Conservation (phyloP, 345 rosid genomes). For the Rhizophora mangle region DNA sequence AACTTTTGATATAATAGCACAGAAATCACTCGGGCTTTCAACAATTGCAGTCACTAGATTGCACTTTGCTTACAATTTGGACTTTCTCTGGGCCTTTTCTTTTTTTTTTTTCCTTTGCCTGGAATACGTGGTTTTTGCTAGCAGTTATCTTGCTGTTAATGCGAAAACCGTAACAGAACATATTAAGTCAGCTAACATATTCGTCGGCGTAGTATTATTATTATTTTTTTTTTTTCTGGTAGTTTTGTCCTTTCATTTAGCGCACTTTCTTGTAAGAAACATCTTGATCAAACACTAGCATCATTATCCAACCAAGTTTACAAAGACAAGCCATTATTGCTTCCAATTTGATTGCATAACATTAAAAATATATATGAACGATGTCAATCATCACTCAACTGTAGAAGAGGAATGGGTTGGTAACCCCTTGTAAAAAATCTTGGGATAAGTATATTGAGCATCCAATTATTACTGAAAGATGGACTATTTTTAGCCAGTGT, state of each 20-base stretch:
- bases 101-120: too few relatives aligned
- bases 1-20: background rate
- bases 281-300: background rate
- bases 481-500: background rate
- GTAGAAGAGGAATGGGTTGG: background rate
- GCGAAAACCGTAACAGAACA: too few relatives aligned
- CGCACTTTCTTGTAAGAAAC: background rate
- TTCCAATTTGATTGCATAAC: slow-evolving; percentile 1
- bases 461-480: slow-evolving; percentile 5
- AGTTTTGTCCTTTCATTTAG: background rate
- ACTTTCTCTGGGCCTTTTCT: too few relatives aligned
- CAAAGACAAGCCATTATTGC: background rate
- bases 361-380: background rate
- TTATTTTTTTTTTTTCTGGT: too few relatives aligned
- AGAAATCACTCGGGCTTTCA: background rate
- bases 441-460: slow-evolving; percentile 8
- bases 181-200: too few relatives aligned
- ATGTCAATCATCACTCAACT: background rate
- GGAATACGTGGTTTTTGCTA: too few relatives aligned
- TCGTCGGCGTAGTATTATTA: too few relatives aligned
- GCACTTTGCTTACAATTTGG: too few relatives aligned
- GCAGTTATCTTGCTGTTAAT: too few relatives aligned
- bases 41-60: too few relatives aligned
- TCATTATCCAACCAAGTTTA: slow-evolving; percentile 3
- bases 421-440: slow-evolving; percentile 2